Base-by-base conservation (phyloP, 371 early-diverging fungal species). In the Mucor irregularis region DNA sequence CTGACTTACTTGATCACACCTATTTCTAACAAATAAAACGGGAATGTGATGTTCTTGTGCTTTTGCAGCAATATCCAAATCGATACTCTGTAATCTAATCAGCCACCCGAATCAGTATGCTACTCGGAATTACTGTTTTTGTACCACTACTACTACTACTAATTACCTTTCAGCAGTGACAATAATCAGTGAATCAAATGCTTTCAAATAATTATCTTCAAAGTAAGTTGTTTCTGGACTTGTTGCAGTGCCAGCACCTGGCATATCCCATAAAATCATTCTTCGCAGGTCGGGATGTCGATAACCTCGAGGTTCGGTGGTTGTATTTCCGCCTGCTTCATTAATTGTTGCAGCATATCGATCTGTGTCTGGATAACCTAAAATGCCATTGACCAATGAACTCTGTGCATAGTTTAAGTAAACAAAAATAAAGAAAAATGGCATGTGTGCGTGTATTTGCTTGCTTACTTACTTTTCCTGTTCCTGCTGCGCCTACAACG, bases 201-300 rank as follows among this genome's bases (percentile, higher is more conserved):
- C 78, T 37, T 59, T 61, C 9, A 78, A 33, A 53, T 75, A 71
- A 25, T 78, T 68, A 43, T 73, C 75, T 45, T 78, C 66, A 42
- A 74, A 78, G 52, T 78, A 78, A 5, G 69, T 73, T 4, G 62
- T 49, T 21, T 59, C 64, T 3, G 56, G 56, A 48, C 71, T 63
- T 13, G 47, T 34, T 11, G 57, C 38, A 3, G 75, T 78, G 8
- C 71, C 74, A 28, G 71, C 74, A 8, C 73, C 78, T 22, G 78
- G 78, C 68, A 78, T 71, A 45, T 78, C 78, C 78, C 78, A 78
- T 24, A 78, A 30, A 5, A 75, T 56, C 66, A 78, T 65, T 5
- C 55, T 67, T 17, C 68, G 58, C 26, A 78, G 38, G 29, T 73
- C 73, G 0, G 75, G 73, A 64, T 78, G 75, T 10, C 67, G 57